These are phyloP conservation scores for Talaromyces islandicus DNA, from an alignment of 2,329 filamentous ascomycete species.

Conservation along the genomic window DNA sequence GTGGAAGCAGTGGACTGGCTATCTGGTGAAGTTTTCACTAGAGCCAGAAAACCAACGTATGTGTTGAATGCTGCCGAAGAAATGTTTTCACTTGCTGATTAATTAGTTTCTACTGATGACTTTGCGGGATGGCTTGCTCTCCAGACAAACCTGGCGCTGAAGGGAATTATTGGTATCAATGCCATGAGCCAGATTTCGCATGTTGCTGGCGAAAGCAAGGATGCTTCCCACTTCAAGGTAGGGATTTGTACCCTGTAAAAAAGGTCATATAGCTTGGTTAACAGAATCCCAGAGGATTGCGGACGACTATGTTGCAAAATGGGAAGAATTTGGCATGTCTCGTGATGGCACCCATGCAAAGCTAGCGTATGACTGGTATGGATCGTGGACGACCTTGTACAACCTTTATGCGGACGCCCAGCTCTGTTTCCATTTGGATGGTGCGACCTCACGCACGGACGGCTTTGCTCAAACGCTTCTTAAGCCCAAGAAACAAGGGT, in stretches of 20 bases:
- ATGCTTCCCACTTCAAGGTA: slow-evolving; percentile 32
- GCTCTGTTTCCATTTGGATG: slow-evolving; percentile 66
- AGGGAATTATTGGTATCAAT: slow-evolving; percentile 75
- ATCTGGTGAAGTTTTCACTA: slow-evolving; percentile 68
- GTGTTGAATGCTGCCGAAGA: slow-evolving; percentile 11
- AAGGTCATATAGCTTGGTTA: background rate
- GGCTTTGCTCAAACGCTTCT: slow-evolving; percentile 19
- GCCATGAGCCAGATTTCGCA: slow-evolving; percentile 68
- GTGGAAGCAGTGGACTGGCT: slow-evolving; percentile 72
- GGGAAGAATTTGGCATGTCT: slow-evolving; percentile 66
- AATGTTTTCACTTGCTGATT: background rate
- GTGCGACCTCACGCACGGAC: background rate
- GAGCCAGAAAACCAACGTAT: slow-evolving; percentile 66
- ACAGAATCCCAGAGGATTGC: slow-evolving; percentile 41
- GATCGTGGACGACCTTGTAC: slow-evolving; percentile 79
- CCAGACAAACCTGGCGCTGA: slow-evolving; percentile 76
- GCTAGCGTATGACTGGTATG: slow-evolving; percentile 72
- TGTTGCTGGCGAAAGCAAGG: slow-evolving; percentile 52
- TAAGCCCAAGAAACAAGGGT: slow-evolving; percentile 39
- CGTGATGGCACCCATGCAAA: slow-evolving; percentile 65
- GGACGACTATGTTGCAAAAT: slow-evolving; percentile 63
- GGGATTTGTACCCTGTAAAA: background rate
- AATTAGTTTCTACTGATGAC: slow-evolving; percentile 68
- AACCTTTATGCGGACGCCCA: slow-evolving; percentile 76
- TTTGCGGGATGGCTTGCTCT: slow-evolving; percentile 73